Percentiles rank a stretch among this genome's conserved stretches.
Conservation (phyloP, 371 early-diverging fungal species). For the Lichtheimia corymbifera region DNA sequence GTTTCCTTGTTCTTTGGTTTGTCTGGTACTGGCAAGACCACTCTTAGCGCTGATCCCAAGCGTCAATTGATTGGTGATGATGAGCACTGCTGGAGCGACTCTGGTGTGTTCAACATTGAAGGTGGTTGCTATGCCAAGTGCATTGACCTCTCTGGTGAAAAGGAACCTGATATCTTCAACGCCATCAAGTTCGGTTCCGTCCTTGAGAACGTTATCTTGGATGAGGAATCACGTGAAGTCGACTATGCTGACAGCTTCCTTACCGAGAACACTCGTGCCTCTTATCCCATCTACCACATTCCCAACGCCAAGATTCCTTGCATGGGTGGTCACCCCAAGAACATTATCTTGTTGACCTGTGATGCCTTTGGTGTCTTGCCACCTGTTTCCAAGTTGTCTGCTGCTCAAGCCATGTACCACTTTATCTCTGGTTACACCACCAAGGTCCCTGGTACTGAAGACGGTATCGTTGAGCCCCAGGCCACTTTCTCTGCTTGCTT, state of each 20-base stretch:
- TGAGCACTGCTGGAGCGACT: conserved; percentile 96
- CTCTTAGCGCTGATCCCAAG: conserved; percentile 90
- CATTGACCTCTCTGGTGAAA: conserved; percentile 89
- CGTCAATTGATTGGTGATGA: conserved; percentile 95
- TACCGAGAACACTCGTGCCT: conserved; percentile 95
- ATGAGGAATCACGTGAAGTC: conserved; percentile 79
- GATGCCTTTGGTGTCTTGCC: conserved; percentile 97
- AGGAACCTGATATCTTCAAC: conserved; percentile 96
- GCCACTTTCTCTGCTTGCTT: conserved; percentile 94
- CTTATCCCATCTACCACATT: conserved; percentile 92
- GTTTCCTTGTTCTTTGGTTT: conserved; percentile 96
- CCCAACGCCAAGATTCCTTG: conserved; percentile 95
- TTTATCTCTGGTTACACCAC: conserved; percentile 91
- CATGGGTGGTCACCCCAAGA: conserved; percentile 88
- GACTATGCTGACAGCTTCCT: conserved; percentile 76
- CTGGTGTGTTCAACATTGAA: conserved; percentile 95
- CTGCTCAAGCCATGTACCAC: conserved; percentile 95
- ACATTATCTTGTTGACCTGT: conserved; percentile 94
- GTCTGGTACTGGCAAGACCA: conserved; percentile 97
- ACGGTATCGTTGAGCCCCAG: conserved; percentile 92
- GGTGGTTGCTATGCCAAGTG: conserved; percentile 98
- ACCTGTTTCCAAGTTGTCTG: conserved; percentile 87
- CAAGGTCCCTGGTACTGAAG: conserved; percentile 95
- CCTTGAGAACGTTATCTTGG: conserved; percentile 90
- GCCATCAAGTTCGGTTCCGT: conserved; percentile 90